A percentile compares a stretch with the other conserved stretches of the same genome.
Evolutionary conservation across 2,329 filamentous ascomycete species (phyloP).

Genomic region (Sporothrix sp.): DNA sequence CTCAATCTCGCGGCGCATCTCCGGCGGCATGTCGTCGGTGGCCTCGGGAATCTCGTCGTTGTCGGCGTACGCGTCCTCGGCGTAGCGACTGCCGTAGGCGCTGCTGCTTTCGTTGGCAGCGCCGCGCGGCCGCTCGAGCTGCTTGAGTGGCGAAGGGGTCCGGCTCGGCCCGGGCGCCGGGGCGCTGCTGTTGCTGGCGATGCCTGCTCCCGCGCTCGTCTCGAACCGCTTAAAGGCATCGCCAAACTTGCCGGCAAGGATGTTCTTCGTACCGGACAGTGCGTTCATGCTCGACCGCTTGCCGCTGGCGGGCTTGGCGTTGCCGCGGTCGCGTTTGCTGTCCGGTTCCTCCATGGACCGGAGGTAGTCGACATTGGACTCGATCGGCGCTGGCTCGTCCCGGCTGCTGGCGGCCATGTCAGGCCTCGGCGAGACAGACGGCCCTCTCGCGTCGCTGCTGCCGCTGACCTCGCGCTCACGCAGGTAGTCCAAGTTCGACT

Average conservation of each 20-base stretch:
- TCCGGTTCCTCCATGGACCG: constrained; percentile 39
- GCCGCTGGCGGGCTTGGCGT: constrained; percentile 41
- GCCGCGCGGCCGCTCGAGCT: constrained; percentile 47
- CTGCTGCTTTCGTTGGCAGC: constrained; percentile 68
- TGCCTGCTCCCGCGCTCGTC: constrained; percentile 26
- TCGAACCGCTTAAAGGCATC: constrained; percentile 94
- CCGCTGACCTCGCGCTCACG: constrained; percentile 56
- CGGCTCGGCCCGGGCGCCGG: constrained; percentile 24
- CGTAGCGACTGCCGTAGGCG: constrained; percentile 52
- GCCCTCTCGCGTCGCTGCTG: constrained; percentile 26
- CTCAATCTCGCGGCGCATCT: constrained; percentile 84
- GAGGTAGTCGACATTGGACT: constrained; percentile 75
- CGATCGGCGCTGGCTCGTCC: constrained; percentile 54
- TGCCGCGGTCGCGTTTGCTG: constrained; percentile 41
- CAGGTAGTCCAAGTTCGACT: constrained; percentile 72
- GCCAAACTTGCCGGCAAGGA: constrained; percentile 81
- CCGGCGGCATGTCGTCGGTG: constrained; percentile 65
- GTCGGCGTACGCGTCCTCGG: constrained; percentile 64
- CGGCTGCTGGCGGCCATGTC: constrained; percentile 19
- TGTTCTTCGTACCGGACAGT: constrained; percentile 64
- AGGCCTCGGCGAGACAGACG: constrained; percentile 37
- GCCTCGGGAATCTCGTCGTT: constrained; percentile 55
- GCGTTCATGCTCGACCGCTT: constrained; percentile 69
- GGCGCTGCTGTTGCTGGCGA: constrained; percentile 21
- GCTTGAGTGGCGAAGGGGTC: constrained; percentile 41